A percentile compares a stretch with the other conserved stretches of the same genome.
Evolutionary conservation across 305 asterid genomes (phyloP).

Genomic region (Solanum hybrid): DNA sequence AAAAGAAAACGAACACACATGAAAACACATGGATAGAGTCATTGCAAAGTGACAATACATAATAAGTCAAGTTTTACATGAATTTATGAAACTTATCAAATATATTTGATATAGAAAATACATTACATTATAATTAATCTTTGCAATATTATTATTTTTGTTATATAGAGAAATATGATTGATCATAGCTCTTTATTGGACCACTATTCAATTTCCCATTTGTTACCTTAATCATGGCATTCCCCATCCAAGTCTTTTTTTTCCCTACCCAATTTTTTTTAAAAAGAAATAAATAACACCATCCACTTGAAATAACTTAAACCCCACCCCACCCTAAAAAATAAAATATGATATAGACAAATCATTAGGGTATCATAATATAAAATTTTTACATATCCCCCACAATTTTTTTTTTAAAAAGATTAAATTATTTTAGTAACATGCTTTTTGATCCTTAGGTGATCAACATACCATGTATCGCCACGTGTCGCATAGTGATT

Average conservation of each 20-base stretch:
- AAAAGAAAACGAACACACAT: neutral
- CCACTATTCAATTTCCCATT: conserved; percentile 7
- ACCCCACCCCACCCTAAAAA: neutral
- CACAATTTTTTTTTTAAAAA: neutral
- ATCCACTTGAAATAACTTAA: conserved; percentile 6
- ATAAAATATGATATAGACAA: neutral
- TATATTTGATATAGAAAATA: neutral
- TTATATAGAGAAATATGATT: neutral
- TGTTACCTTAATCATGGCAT: conserved; percentile 17
- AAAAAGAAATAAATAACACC: neutral
- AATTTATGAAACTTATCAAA: conserved; percentile 9
- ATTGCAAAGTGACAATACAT: conserved; percentile 9
- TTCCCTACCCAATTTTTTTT: neutral
- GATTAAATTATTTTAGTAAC: conserved; percentile 17
- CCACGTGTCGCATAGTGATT: conserved; percentile 24
- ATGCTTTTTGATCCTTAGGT: conserved; percentile 27
- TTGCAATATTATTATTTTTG: neutral
- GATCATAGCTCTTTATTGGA: conserved; percentile 8
- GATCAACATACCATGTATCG: conserved; percentile 22
- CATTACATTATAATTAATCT: neutral
- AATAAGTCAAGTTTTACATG: neutral
- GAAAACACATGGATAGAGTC: conserved; percentile 16
- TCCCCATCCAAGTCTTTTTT: conserved; percentile 6
- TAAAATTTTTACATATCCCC: neutral
- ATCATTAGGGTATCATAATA: conserved; percentile 6